Conservation (phyloP, 2,329 filamentous ascomycete species). For the Rugonectria rugulosa region DNA sequence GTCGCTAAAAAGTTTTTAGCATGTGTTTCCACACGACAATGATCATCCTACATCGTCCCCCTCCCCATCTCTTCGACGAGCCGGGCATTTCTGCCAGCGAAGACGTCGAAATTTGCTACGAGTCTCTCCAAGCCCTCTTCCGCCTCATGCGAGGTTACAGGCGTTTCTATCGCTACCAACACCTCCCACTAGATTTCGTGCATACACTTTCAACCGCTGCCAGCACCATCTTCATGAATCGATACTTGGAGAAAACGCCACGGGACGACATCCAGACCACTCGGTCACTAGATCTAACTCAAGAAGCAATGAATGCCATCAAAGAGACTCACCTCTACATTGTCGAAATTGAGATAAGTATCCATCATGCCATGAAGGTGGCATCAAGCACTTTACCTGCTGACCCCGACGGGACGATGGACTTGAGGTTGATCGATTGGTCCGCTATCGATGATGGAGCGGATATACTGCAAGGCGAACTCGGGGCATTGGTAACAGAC, state of each 20-base stretch:
- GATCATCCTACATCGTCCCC: conserved; percentile 60
- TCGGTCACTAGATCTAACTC: conserved; percentile 55
- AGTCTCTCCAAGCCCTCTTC: conserved; percentile 55
- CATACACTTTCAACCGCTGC: conserved; percentile 58
- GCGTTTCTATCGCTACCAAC: conserved; percentile 52
- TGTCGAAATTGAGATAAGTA: too few relatives aligned
- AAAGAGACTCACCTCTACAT: conserved; percentile 58
- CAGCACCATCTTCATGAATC: conserved; percentile 55
- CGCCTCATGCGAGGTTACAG: conserved; percentile 54
- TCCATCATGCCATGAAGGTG: too few relatives aligned
- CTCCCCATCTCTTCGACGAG: conserved; percentile 51
- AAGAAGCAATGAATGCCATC: conserved; percentile 60
- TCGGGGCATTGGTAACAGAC: conserved; percentile 46
- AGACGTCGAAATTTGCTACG: conserved; percentile 59
- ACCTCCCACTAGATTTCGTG: conserved; percentile 56
- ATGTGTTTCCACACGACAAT: conserved; percentile 60
- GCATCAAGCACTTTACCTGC: conserved; percentile 48
- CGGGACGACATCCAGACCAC: conserved; percentile 57
- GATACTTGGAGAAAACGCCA: conserved; percentile 49
- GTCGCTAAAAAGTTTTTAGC: conserved; percentile 31
- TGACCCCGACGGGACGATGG: conserved; percentile 33
- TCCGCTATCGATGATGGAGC: too few relatives aligned
- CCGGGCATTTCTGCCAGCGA: conserved; percentile 49
- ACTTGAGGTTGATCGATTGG: conserved; percentile 41
- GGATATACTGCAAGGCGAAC: too few relatives aligned